Evolutionary conservation across 164 flowering plant species (phyloP), one percentile per base, ranked within the genome.

Genomic region (Buxus sempervirens): DNA sequence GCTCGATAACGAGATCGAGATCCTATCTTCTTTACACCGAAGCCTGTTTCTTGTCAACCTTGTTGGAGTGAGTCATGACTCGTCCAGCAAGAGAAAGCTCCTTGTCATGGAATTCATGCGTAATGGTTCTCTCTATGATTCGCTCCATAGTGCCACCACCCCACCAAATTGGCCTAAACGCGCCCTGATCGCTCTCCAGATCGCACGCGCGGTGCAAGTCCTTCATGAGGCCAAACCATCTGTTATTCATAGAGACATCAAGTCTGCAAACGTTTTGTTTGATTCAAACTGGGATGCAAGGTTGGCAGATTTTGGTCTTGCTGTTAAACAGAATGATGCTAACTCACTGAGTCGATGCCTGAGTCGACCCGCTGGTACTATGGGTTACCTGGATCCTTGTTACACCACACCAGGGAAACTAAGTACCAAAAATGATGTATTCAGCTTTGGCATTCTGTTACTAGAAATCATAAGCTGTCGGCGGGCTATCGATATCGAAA

Each of bases 301-400:
- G 74, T 58, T 90, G 51, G 88, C 84, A 1, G 96, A 90, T 69
- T 87, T 88, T 22, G 90, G 93, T 2, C 83, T 90, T 0, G 88
- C 91, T 4, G 67, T 81, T 9, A 42, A 73, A 57, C 32, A 55
- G 4, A 28, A 25, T 5, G 49, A 27, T 20, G 56, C 24, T 9
- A 32, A 58, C 2, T 25, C 9, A 15, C 63, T 41, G 25, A 65
- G 67, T 64, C 64, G 36, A 14, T 38, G 74, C 12, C 32, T 15
- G 66, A 51, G 65, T 60, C 73, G 26, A 61, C 94, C 93, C 0
- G 94, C 96, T 0, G 94, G 96, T 1, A 90, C 96, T 0, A 83
- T 90, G 0, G 96, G 94, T 63, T 89, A 90, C 73, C 13, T 90
- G 18, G 94, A 90, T 41, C 94, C 96, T 27, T 26, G 73, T 62